Percentiles rank a stretch among this genome's conserved stretches.
Conservation (phyloP, 441 rosid genomes). For the Syzygium malaccense region DNA sequence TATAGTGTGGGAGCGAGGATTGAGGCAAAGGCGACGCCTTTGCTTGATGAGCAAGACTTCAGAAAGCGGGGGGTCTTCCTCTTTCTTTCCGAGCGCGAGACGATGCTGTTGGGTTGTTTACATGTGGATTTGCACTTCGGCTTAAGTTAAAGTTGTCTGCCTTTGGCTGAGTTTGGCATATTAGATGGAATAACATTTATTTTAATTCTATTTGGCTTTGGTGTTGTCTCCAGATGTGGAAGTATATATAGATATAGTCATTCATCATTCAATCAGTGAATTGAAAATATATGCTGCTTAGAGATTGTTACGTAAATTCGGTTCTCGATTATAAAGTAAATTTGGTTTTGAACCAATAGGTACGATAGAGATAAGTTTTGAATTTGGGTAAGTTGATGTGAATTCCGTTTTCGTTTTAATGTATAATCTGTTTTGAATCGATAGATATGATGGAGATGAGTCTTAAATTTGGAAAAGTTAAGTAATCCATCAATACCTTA, state of each 20-base stretch:
- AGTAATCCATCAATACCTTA: neutral
- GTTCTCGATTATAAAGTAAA: neutral
- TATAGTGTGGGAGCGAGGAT: neutral
- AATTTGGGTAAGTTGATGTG: too few species aligned
- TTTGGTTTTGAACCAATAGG: neutral
- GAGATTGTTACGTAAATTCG: neutral
- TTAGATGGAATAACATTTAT: neutral
- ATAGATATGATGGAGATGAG: fast-evolving
- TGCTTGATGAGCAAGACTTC: neutral
- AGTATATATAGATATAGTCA: neutral
- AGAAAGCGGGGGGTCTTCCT: neutral
- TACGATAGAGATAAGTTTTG: too few species aligned
- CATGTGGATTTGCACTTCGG: neutral
- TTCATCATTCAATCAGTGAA: neutral
- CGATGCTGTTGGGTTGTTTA: neutral
- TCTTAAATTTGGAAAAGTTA: too few species aligned
- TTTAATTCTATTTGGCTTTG: neutral
- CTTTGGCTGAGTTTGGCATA: neutral
- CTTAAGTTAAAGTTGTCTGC: neutral
- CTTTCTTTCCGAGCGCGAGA: neutral
- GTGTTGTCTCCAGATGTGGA: too few species aligned
- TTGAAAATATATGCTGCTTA: neutral
- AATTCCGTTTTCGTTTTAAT: neutral
- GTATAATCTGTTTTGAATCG: neutral
- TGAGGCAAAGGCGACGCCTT: neutral